Evolutionary conservation across 1,284 basidiomycete genomes (phyloP), one percentile per base, ranked within the genome.

Genomic region (Flammula alnicola): DNA sequence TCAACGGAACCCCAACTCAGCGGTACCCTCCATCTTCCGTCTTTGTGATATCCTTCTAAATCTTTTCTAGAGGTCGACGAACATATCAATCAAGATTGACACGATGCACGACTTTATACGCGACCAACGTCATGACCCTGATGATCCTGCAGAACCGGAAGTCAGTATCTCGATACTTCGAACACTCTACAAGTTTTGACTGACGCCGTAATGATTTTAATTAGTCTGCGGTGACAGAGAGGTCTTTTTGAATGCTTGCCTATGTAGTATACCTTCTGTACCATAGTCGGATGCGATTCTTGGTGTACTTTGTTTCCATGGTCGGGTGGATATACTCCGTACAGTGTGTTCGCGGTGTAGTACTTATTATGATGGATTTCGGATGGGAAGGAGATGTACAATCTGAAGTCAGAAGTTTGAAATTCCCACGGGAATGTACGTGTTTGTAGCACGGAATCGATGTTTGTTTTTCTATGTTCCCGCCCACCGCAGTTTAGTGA

Each of bases 41-140:
- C 27, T 17, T 27, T 22, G 23, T 44, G 23, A 39, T 27, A 39
- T 29, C 36, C 19, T 37, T 25, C 44, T 52, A 52, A 53, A 47
- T 14, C 36, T 23, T 32, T 51, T 54, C 41, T 44, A 72, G 64
- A 64, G 67, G 54, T 69, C 68, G 36, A 68, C 71, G 20, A 78
- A 76, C 55, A 75, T 78, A 48, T 75, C 78, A 27, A 79, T 80
- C 64, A 77, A 77, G 61, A 78, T 80, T 51, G 77, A 80, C 59
- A 79, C 78, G 8, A 77, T 71, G 38, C 74, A 78, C 47, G 77
- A 79, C 52, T 69, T 70, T 33, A 64, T 58, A 17, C 56, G 59
- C 31, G 62, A 64, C 32, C 60, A 59, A 29, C 52, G 54, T 38
- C 54, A 54, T 32, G 51, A 43, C 27, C 54, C 37, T 10, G 51